Conservation (phyloP, 768 basidiomycete species). For the Boletellus ananas region DNA sequence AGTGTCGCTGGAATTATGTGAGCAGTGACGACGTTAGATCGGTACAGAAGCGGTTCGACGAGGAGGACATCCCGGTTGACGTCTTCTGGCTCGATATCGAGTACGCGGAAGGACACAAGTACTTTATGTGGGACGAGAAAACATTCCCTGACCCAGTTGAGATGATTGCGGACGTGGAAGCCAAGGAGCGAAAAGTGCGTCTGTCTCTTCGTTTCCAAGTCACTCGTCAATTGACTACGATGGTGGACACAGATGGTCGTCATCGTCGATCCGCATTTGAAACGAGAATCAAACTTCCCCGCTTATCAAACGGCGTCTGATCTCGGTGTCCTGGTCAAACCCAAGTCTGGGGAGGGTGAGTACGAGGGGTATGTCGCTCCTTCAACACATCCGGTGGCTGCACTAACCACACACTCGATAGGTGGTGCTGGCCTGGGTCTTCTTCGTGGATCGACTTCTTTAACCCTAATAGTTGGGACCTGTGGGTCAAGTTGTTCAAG, state of each 20-base stretch:
- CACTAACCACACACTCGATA: neutral
- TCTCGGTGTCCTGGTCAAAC: constrained; percentile 77
- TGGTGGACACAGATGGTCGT: constrained; percentile 77
- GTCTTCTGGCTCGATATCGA: constrained; percentile 98
- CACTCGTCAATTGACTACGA: neutral
- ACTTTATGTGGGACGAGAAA: constrained; percentile 95
- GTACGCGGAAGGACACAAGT: constrained; percentile 89
- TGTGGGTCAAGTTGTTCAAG: constrained; percentile 89
- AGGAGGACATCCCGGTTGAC: constrained; percentile 92
- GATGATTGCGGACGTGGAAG: constrained; percentile 89
- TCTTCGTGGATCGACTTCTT: constrained; percentile 98
- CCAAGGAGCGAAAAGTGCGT: constrained; percentile 74
- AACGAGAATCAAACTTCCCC: constrained; percentile 74
- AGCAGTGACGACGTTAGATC: constrained; percentile 82
- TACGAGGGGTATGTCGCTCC: constrained; percentile 64
- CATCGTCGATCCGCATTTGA: constrained; percentile 95
- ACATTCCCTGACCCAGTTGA: constrained; percentile 91
- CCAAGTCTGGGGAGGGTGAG: constrained; percentile 72
- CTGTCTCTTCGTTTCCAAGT: neutral
- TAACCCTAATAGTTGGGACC: constrained; percentile 83
- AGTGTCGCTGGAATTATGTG: constrained; percentile 98
- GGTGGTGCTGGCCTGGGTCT: constrained; percentile 97
- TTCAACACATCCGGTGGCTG: neutral
- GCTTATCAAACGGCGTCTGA: constrained; percentile 84
- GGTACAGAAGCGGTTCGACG: constrained; percentile 87